phyloP scores from a whole-genome alignment of 495 filamentous ascomycete genomes.

The Neurospora sublineolata region DNA sequence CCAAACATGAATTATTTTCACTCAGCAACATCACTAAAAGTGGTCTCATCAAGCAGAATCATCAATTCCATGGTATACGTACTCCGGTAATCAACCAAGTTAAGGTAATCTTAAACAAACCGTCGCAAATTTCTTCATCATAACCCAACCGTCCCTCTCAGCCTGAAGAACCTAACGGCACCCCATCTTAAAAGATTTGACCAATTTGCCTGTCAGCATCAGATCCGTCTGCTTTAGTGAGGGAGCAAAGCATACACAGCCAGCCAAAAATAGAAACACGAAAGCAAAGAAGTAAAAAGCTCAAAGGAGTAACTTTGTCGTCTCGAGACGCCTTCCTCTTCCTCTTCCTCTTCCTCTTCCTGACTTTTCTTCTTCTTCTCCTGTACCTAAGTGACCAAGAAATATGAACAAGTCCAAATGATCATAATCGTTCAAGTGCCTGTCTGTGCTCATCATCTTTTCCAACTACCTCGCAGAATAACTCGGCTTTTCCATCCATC shows the following conservation, averaged over 20 bases:
- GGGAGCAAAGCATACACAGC: background rate
- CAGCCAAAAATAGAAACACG: background rate
- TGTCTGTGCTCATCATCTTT: background rate
- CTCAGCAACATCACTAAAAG: background rate
- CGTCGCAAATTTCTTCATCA: background rate
- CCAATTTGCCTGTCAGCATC: background rate
- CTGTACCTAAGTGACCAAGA: background rate
- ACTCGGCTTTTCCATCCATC: background rate
- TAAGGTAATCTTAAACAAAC: background rate
- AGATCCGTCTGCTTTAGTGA: background rate
- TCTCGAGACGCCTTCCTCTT: background rate
- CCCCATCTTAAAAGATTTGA: background rate
- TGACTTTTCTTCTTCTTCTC: background rate
- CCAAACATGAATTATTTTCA: background rate
- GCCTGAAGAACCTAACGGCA: conserved; percentile 13
- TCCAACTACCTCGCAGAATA: background rate
- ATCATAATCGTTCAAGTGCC: background rate
- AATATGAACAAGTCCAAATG: background rate
- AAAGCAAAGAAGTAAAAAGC: background rate
- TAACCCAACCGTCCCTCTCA: background rate
- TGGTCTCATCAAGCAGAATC: background rate
- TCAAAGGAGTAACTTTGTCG: background rate
- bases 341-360: background rate
- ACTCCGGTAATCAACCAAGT: background rate
- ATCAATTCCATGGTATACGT: background rate